Base-by-base conservation (phyloP, 2,329 filamentous ascomycete genomes). In the Taxawa tesnikishii region DNA sequence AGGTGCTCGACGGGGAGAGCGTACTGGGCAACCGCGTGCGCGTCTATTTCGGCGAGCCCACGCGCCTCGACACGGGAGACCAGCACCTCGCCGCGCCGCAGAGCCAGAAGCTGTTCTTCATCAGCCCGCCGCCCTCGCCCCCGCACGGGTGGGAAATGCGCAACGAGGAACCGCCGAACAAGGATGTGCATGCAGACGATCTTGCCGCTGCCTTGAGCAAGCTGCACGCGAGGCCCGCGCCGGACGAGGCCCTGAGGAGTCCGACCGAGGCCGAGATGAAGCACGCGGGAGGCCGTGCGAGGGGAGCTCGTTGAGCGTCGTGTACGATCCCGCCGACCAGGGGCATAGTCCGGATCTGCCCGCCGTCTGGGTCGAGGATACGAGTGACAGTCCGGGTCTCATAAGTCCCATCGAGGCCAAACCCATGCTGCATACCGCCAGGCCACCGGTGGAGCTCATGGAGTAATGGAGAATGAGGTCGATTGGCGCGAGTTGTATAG, bases 1-100 rank as follows among this genome's bases (percentile, higher is more conserved):
- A 73, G 43, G 65, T 78, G 34, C 81, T 84, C 58, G 81, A 90
- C 48, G 76, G 78, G 46, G 78, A 85, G 58, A 62, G 63, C 15
- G 67, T 88, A 43, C 70, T 87, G 59, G 82, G 80, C 46, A 67
- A 77, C 53, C 65, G 68, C 33, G 70, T 79, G 46, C 69, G 70
- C 41, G 70, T 84, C 45, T 85, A 71, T 56, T 73, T 73, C 43
- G 69, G 70, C 43, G 54, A 60, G 38, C 54, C 54, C 7, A 70
- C 70, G 17, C 62, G 67, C 7, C 54, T 69, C 37, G 38, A 51
- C 44, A 48, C 64, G 31, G 47, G 48, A 19, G 53, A 60, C 25
- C 51, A 54, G 26, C 63, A 70, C 34, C 59, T 74, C 7, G 56
- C 68, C 36, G 62, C 65, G 4, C 74, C 74, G 2, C 66, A 75